Percentiles rank a stretch among this genome's conserved stretches.
Evolutionary conservation across 2,329 filamentous ascomycete genomes (phyloP).

Genomic region (Emmonsiellopsis sp.): DNA sequence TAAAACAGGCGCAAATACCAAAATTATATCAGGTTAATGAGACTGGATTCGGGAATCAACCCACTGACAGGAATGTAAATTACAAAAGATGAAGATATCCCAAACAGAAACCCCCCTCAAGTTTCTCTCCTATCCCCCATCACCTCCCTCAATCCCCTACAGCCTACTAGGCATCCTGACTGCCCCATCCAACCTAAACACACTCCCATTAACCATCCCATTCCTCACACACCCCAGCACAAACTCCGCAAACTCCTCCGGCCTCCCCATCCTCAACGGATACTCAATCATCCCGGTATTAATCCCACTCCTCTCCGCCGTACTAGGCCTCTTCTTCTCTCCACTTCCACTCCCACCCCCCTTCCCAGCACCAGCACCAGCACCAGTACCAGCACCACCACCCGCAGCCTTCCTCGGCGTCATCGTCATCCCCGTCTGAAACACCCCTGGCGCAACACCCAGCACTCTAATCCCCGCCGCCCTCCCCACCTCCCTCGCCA

Average conservation of each 20-base stretch:
- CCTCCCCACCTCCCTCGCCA: slow-evolving; percentile 16
- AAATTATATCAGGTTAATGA: neutral
- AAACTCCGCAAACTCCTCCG: slow-evolving; percentile 16
- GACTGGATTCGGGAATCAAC: neutral
- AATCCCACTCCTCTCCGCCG: neutral
- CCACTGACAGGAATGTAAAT: neutral
- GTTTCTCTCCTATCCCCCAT: neutral
- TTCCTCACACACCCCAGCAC: slow-evolving; percentile 17
- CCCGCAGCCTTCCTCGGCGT: slow-evolving; percentile 4
- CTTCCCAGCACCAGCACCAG: slow-evolving; percentile 5
- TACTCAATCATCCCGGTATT: slow-evolving; percentile 17
- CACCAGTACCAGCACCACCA: neutral
- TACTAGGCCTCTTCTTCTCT: slow-evolving; percentile 2
- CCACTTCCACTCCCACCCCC: neutral
- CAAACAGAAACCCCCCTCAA: neutral
- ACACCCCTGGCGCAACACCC: slow-evolving; percentile 17
- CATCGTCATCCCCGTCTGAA: slow-evolving; percentile 16
- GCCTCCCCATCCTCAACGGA: slow-evolving; percentile 15
- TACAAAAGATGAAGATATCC: neutral
- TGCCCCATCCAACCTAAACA: slow-evolving; percentile 16
- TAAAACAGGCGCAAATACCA: neutral
- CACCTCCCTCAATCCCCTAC: neutral
- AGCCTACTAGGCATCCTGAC: slow-evolving; percentile 17
- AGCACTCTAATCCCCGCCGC: slow-evolving; percentile 16
- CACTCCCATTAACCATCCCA: slow-evolving; percentile 17